Evolutionary conservation across 2,329 filamentous ascomycete genomes (phyloP).

Genomic region (Scedosporium dehoogii): DNA sequence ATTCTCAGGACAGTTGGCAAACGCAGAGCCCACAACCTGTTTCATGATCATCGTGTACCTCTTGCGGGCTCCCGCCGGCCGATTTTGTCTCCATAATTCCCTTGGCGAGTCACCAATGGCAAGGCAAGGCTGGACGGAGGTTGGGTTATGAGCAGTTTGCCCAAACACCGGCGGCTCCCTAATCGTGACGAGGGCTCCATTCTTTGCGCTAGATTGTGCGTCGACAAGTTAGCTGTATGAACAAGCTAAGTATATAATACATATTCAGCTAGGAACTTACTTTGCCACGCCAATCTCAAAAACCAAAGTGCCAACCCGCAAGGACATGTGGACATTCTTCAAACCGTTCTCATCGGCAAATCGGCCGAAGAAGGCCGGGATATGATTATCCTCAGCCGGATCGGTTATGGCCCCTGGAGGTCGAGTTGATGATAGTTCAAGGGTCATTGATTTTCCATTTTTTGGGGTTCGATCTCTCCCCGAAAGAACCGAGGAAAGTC

Average conservation of each 20-base stretch:
- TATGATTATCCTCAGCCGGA: constrained; percentile 12
- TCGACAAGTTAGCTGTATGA: not conserved
- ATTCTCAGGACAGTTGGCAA: constrained; percentile 17
- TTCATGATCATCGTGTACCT: constrained; percentile 29
- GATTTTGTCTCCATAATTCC: not conserved
- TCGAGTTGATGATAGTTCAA: constrained; percentile 13
- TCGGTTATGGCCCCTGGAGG: constrained; percentile 12
- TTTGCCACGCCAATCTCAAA: constrained; percentile 28
- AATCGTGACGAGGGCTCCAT: constrained; percentile 17
- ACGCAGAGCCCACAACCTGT: constrained; percentile 27
- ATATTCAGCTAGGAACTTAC: constrained; percentile 15
- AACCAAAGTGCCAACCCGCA: constrained; percentile 27
- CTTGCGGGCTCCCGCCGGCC: constrained; percentile 12
- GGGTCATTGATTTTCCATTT: constrained; percentile 9
- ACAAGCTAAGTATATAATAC: not conserved
- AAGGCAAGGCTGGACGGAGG: not conserved
- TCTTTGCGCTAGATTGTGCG: constrained; percentile 12
- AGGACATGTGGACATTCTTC: constrained; percentile 28
- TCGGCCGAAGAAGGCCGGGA: constrained; percentile 20
- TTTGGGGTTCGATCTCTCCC: constrained; percentile 4
- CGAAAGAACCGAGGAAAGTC: not conserved
- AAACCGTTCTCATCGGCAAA: constrained; percentile 23
- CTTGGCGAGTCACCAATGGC: not conserved
- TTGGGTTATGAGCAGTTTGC: not conserved
- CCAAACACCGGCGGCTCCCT: constrained; percentile 12